These are phyloP conservation scores for Tetraselmis chui DNA, from an alignment of 139 green algal species.

Conservation along the genomic window DNA sequence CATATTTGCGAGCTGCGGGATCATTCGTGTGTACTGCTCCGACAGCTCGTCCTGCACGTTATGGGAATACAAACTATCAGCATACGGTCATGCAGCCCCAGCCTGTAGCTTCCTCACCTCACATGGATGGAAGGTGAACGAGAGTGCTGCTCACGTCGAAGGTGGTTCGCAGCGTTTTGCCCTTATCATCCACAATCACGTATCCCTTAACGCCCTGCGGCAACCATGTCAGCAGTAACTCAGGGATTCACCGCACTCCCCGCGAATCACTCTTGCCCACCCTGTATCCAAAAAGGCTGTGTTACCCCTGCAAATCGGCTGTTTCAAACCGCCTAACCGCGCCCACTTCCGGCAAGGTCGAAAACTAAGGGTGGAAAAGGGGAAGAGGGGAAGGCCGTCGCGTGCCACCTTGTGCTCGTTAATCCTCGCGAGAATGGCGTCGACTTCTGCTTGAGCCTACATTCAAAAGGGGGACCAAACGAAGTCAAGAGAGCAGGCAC, in stretches of 20 bases:
- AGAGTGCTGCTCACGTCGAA: constrained; percentile 27
- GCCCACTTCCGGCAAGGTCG: too few species aligned
- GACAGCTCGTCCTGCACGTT: constrained; percentile 44
- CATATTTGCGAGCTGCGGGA: constrained; percentile 57
- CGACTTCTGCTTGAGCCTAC: background rate
- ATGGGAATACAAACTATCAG: background rate
- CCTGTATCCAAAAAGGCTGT: too few species aligned
- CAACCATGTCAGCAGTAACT: too few species aligned
- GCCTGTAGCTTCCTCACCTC: background rate
- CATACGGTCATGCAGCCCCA: background rate
- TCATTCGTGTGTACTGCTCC: constrained; percentile 54
- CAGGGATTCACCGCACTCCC: too few species aligned
- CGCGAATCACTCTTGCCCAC: too few species aligned
- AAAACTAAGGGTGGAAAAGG: too few species aligned
- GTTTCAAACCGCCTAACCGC: too few species aligned
- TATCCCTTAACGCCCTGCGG: constrained; percentile 42
- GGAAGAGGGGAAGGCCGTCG: background rate
- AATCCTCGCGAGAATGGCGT: background rate
- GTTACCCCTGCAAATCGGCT: background rate
- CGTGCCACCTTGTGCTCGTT: background rate
- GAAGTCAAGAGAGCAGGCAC: background rate
- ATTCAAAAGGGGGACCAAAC: too few species aligned
- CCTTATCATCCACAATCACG: constrained; percentile 42
- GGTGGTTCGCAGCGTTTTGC: constrained; percentile 32
- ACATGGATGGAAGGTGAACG: background rate